Conservation (phyloP, 73 alveolate species). For the Paramecium caudatum region DNA sequence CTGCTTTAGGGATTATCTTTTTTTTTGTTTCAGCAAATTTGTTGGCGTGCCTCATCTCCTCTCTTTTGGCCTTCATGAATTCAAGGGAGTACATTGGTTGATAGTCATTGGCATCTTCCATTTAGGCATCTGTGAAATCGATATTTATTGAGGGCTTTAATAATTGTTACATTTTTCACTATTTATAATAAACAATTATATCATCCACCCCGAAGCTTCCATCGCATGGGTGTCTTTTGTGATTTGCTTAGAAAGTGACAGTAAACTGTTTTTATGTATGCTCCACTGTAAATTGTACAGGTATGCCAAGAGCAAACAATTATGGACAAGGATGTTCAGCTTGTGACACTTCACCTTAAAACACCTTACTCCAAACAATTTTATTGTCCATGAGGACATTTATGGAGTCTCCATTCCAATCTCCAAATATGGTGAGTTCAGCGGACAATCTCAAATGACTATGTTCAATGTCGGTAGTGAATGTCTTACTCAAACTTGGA, state of each 20-base stretch:
- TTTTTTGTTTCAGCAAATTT: background rate
- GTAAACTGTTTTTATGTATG: background rate
- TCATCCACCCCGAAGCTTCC: conserved; percentile 52
- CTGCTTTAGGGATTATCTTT: background rate
- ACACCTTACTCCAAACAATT: conserved; percentile 27
- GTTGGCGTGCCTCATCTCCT: background rate
- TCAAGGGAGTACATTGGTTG: too few relatives aligned
- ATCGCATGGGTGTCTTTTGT: conserved; percentile 39
- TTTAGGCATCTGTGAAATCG: background rate
- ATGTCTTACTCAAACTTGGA: conserved; percentile 3
- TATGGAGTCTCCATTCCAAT: conserved; percentile 64
- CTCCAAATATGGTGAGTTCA: conserved; percentile 51
- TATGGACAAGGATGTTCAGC: conserved; percentile 24
- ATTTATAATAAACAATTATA: conserved; percentile 62
- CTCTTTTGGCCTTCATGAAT: background rate
- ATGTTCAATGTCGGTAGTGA: background rate
- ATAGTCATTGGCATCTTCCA: conserved; percentile 19
- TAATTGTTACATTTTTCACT: conserved; percentile 45
- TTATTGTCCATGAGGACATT: conserved; percentile 1
- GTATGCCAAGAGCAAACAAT: background rate
- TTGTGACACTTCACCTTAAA: background rate
- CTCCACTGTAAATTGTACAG: conserved; percentile 47
- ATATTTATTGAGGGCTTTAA: background rate
- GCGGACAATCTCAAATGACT: background rate
- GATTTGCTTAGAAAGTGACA: background rate